Base-by-base conservation (phyloP, 1,284 basidiomycete species). In the Porodaedalea pini region DNA sequence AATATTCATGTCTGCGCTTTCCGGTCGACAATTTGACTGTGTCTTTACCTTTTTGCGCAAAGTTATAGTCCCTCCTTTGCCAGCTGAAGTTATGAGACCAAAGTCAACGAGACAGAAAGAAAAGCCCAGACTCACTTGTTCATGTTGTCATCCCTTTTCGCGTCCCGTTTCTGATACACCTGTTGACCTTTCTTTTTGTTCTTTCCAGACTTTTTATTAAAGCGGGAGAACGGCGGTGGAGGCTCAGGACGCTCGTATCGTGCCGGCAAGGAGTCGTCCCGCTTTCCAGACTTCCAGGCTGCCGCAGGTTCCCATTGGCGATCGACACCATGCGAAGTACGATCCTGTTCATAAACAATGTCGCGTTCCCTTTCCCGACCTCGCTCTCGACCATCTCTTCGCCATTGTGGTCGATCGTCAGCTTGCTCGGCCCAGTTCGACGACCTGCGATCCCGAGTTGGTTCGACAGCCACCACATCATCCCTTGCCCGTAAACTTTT, bases 271-370 rank as follows among this genome's bases (percentile, higher is more conserved):
- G 19, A 27, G 15, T 32, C 73, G 70, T 17, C 66, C 66, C 29
- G 71, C 75, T 56, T 68, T 64, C 37, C 73, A 45, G 77, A 66
- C 56, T 81, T 78, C 82, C 85, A 86, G 10, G 75, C 73, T 39
- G 82, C 76, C 34, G 82, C 81, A 60, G 84, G 82, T 64, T 86
- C 83, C 84, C 85, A 86, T 59, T 78, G 71, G 19, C 59, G 53
- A 40, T 52, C 51, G 6, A 36, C 36, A n/a, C 43, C 34, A 29
- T 37, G 31, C 15, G 39, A 17, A 11, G 34, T 34, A 45, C 53
- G 60, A 32, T 49, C 53, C 23, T 25, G 31, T 19, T 43, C 51
- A n/a, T 39, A 11, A 6, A 40, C 47, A 23, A 45, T 36, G 25
- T 54, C 37, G 11, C 36, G 31, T 19, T 60, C 58, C 11, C 21